These are phyloP conservation scores for Tetrahymena elliotti DNA, from an alignment of 73 alveolate genomes.

Conservation along the genomic window DNA sequence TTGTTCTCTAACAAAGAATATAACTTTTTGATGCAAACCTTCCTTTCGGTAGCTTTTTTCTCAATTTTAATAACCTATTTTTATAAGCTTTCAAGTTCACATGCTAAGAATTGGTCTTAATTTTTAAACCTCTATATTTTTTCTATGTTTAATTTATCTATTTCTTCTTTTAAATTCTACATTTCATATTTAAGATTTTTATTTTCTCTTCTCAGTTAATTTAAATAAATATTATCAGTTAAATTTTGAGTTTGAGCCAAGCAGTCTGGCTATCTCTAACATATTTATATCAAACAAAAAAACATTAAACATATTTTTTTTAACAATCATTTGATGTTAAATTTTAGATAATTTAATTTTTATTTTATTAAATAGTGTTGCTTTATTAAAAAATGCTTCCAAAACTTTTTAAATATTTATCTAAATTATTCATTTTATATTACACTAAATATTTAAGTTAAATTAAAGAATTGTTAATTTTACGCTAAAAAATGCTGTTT, in stretches of 20 bases:
- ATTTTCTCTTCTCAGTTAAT: neutral
- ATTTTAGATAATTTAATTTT: no score
- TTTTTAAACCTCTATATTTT: neutral
- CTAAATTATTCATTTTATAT: no score
- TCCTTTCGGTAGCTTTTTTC: neutral
- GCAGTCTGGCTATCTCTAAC: neutral
- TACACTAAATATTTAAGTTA: no score
- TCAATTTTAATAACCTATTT: neutral
- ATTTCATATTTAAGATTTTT: neutral
- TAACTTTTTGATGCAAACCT: neutral
- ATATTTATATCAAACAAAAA: neutral
- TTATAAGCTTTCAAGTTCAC: neutral
- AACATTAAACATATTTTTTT: no score
- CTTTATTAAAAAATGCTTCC: no score
- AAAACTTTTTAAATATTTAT: no score
- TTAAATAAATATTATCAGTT: neutral
- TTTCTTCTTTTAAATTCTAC: neutral
- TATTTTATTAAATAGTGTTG: no score
- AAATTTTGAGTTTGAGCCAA: neutral
- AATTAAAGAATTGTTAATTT: neutral
- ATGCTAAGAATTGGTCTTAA: neutral
- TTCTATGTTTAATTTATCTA: neutral
- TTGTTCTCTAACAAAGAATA: neutral
- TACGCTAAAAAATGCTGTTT: neutral
- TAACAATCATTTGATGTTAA: no score